A percentile compares a stretch with the other conserved stretches of the same genome.
phyloP scores from a whole-genome alignment of 1,284 basidiomycete species.

The Naganishia sp. region DNA sequence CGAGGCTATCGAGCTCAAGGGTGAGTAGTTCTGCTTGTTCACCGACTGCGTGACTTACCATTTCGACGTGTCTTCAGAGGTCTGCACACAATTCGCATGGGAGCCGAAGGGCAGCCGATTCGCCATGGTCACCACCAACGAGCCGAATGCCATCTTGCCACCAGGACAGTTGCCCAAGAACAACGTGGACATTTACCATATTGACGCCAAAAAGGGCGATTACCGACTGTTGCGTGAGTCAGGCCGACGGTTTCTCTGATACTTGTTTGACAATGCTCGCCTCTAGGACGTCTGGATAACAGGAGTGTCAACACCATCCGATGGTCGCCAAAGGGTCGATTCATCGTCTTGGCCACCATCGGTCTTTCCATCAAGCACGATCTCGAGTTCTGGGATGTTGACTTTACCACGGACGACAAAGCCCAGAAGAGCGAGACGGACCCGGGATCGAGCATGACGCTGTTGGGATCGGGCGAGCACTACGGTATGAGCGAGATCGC shows the following conservation, averaged over 20 bases:
- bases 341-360: conserved; percentile 93
- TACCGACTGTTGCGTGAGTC: conserved; percentile 78
- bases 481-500: conserved; percentile 98
- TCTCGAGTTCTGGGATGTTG: conserved; percentile 98
- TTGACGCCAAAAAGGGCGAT: conserved; percentile 95
- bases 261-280: conserved; percentile 38
- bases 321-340: conserved; percentile 96
- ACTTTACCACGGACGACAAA: conserved; percentile 79
- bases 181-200: conserved; percentile 93
- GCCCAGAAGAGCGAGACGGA: conserved; percentile 63
- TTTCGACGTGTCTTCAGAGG: conserved; percentile 62
- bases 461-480: conserved; percentile 83
- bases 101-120: conserved; percentile 96
- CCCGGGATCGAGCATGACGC: conserved; percentile 84
- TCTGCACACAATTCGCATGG: conserved; percentile 97
- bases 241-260: conserved; percentile 4
- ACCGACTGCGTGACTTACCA: not conserved
- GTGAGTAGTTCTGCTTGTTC: conserved; percentile 53
- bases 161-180: conserved; percentile 94
- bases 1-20: conserved; percentile 96
- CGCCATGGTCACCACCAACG: conserved; percentile 90
- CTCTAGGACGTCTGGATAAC: conserved; percentile 71
- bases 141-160: conserved; percentile 87
- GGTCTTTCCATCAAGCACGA: conserved; percentile 95
- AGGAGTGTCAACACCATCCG: conserved; percentile 93